Conservation (phyloP, 257 asterid species). For the Solanum sejunctum region DNA sequence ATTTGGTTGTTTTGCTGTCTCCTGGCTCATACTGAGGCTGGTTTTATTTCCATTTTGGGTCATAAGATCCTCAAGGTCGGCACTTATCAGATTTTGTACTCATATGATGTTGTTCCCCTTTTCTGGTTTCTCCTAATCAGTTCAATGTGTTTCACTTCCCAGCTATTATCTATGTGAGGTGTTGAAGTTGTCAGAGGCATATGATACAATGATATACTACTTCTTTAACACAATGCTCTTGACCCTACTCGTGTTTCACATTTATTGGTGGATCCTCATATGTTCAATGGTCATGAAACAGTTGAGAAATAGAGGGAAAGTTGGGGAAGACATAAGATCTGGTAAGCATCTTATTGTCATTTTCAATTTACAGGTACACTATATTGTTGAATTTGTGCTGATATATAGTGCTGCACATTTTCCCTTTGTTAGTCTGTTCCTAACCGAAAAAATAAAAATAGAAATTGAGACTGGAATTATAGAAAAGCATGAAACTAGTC, state of each 20-base stretch:
- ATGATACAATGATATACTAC: conserved; percentile 35
- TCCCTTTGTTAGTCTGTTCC: background rate
- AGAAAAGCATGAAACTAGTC: background rate
- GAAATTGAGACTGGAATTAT: background rate
- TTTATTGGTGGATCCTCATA: conserved; percentile 96
- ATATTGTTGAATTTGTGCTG: background rate
- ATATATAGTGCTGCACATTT: background rate
- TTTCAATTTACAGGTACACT: background rate
- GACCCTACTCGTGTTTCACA: conserved; percentile 73
- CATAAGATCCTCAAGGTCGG: background rate
- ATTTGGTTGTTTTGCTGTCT: conserved; percentile 71
- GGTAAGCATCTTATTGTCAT: conserved; percentile 26
- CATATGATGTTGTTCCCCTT: conserved; percentile 3
- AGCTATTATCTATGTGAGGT: conserved; percentile 39
- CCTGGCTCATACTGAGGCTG: conserved; percentile 86
- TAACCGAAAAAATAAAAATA: background rate
- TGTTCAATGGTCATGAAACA: conserved; percentile 70
- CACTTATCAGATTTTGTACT: background rate
- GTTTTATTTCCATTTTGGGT: conserved; percentile 78
- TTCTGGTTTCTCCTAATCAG: conserved; percentile 18
- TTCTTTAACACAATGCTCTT: conserved; percentile 72
- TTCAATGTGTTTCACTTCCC: conserved; percentile 16
- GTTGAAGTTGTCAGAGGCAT: conserved; percentile 37
- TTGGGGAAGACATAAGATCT: conserved; percentile 96
- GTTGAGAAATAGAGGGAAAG: conserved; percentile 75